Evolutionary conservation across 2,329 filamentous ascomycete genomes (phyloP), one percentile per base, ranked within the genome.

Genomic region (Cercospora zeae-maydis): DNA sequence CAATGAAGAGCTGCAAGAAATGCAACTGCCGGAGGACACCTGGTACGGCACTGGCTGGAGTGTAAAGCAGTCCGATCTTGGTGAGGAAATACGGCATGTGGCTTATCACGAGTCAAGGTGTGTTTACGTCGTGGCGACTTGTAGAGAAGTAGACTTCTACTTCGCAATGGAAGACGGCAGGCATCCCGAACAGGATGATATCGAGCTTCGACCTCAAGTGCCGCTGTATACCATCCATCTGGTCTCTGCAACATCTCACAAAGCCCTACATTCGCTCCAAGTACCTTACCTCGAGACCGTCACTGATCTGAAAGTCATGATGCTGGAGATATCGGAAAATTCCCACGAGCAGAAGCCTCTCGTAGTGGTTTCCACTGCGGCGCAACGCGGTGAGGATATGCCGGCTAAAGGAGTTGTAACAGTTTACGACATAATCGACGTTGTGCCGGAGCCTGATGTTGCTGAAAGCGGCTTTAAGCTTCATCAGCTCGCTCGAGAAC

Each of bases 301-400:
- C 13, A 88, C 95, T 74, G 91, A 89, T 65, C 85, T 98, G 71
- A 88, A 93, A 75, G 88, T 89, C 4, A 83, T 98, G 39, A 89
- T 90, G 59, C 84, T 99, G 13, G 95, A 98, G 76, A 83, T 96
- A 7, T 97, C 93, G 0, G 95, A 99, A 77, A 87, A 88, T 34
- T 97, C 92, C 0, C 91, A 95, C 73, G 90, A 96, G 74, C 87
- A 92, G 14, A 89, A 87, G 71, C 88, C 90, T 72, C 83, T 98
- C 52, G 84, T 99, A 56, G 87, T 88, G 0, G 88, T 97, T 1
- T 95, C 93, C 13, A 96, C 93, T 0, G 89, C 92, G 1, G 84
- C 95, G 27, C 84, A 88, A n/a, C 89, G 89, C 64, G 95, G 95
- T 42, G 95, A 99, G 77, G 95, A 98, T 72, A 85, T 96, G 61